phyloP scores from a whole-genome alignment of 139 green algal genomes.

The Diplosphaera chodatii region DNA sequence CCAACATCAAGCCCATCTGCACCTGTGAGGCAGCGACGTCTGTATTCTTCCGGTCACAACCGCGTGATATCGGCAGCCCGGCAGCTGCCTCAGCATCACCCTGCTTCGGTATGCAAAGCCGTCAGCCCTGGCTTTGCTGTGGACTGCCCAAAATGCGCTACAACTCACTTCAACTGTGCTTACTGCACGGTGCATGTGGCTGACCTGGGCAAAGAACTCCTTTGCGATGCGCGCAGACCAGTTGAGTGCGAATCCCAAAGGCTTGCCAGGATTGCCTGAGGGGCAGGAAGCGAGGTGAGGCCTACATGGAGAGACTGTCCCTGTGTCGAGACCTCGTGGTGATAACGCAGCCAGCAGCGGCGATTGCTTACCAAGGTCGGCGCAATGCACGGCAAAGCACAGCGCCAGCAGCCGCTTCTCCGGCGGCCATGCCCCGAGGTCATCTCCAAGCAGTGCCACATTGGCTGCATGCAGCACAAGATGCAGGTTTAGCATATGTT shows the following conservation, averaged over 20 bases:
- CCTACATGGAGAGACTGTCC: no score
- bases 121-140: no score
- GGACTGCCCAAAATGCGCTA: no score
- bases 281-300: no score
- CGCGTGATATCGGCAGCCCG: slow-evolving; percentile 51
- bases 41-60: slow-evolving; percentile 55
- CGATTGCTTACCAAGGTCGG: no score
- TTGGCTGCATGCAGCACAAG: not conserved
- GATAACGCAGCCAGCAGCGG: no score
- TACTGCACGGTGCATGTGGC: no score
- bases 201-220: slow-evolving; percentile 43
- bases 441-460: slow-evolving; percentile 14
- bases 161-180: no score
- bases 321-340: no score
- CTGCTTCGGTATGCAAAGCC: no score
- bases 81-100: slow-evolving; percentile 55
- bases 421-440: slow-evolving; percentile 27
- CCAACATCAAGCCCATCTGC: no score
- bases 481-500: no score
- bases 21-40: slow-evolving; percentile 66
- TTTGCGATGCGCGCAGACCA: slow-evolving; percentile 42
- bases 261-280: slow-evolving; percentile 51
- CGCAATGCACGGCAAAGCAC: slow-evolving; percentile 47
- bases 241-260: slow-evolving; percentile 13
- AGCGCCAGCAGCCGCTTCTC: slow-evolving; percentile 32